Evolutionary conservation across 495 filamentous ascomycete genomes (phyloP).

Genomic region (Trichoderma gamsii): DNA sequence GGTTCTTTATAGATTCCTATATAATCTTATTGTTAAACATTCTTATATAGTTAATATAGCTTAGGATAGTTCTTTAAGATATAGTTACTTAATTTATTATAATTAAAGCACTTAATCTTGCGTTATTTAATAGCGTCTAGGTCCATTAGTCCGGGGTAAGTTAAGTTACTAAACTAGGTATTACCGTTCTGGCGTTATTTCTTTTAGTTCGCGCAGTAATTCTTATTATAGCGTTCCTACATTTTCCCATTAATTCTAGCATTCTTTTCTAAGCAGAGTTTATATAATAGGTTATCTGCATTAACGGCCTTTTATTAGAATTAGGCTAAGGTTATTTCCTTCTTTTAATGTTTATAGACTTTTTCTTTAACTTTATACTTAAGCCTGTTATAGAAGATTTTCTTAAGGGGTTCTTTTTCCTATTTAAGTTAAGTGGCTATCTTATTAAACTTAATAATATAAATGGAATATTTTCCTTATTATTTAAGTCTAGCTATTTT

Average conservation of each 20-base stretch:
- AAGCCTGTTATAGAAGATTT: neutral
- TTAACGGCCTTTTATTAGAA: too few relatives aligned
- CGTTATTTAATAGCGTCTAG: neutral
- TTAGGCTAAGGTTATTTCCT: neutral
- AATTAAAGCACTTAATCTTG: conserved; percentile 1
- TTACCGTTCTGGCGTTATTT: neutral
- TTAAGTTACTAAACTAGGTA: too few relatives aligned
- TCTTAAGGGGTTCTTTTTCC: too few relatives aligned
- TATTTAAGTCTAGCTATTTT: too few relatives aligned
- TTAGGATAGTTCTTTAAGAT: neutral
- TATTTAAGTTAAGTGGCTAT: too few relatives aligned
- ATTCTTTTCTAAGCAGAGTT: too few relatives aligned
- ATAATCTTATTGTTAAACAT: neutral
- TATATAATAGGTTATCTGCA: too few relatives aligned
- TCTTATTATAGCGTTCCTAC: neutral
- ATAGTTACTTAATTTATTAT: too few relatives aligned
- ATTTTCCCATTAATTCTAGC: neutral
- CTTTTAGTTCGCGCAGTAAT: neutral
- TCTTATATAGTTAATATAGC: too few relatives aligned
- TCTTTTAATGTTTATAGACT: neutral
- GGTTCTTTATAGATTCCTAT: neutral
- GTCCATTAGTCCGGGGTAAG: neutral
- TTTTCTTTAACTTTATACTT: neutral
- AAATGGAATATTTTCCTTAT: too few relatives aligned
- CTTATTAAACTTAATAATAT: too few relatives aligned